Conservation (phyloP, 108 stramenopile species). For the Nannochloropsis oceanica region DNA sequence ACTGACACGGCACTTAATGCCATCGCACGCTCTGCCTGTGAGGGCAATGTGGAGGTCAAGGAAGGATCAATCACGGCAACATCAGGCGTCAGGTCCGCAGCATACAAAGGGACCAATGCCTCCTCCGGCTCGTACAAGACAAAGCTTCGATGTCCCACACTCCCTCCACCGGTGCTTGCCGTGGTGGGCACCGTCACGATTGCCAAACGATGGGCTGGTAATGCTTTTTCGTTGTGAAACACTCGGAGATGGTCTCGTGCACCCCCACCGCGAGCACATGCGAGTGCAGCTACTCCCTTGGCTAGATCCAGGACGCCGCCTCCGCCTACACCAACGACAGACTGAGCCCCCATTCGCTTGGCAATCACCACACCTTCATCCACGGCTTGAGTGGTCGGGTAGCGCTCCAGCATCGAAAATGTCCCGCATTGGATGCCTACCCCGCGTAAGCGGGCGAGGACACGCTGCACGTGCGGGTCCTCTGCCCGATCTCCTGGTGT, state of each 20-base stretch:
- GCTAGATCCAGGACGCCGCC: neutral
- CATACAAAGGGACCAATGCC: neutral
- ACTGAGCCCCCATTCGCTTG: neutral
- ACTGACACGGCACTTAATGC: neutral
- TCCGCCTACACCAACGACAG: neutral
- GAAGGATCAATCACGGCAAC: neutral
- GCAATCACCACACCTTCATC: neutral
- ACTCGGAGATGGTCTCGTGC: neutral
- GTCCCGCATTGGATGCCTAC: neutral
- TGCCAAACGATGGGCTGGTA: neutral
- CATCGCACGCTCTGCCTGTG: neutral
- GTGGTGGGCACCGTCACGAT: neutral
- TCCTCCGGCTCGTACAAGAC: neutral
- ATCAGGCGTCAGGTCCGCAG: neutral
- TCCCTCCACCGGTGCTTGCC: neutral
- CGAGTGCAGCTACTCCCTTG: neutral
- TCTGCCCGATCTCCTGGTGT: neutral
- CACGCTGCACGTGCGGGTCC: neutral
- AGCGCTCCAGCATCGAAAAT: neutral
- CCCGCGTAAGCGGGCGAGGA: neutral
- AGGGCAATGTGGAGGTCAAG: neutral
- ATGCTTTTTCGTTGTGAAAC: neutral
- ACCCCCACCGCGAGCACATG: neutral
- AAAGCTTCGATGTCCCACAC: neutral
- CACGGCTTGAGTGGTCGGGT: neutral